Conservation (phyloP, 306 rosid species). For the Herpetospermum pedunculosum region DNA sequence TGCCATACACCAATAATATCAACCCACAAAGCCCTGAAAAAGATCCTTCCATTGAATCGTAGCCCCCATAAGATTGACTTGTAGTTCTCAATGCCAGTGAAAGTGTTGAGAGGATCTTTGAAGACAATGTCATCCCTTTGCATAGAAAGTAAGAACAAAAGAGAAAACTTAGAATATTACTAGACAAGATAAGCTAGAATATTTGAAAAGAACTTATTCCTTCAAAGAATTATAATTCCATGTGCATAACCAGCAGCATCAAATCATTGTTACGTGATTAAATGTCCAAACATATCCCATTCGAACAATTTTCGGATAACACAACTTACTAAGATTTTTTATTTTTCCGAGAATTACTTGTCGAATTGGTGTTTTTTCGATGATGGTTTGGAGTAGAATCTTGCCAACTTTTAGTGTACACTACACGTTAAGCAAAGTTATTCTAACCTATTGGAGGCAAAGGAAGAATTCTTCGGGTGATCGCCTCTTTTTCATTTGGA, state of each 20-base stretch:
- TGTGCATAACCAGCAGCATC: not conserved
- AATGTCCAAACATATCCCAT: not conserved
- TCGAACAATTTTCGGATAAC: not conserved
- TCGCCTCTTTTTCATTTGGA: no score
- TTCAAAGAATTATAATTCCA: not conserved
- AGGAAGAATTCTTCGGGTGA: no score
- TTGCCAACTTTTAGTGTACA: not conserved
- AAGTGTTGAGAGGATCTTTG: constrained; percentile 74
- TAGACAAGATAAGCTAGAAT: not conserved
- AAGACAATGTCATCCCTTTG: constrained; percentile 77
- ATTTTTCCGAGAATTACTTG: no score
- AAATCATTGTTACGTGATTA: not conserved
- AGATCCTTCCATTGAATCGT: constrained; percentile 61
- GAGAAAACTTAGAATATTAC: not conserved
- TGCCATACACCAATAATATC: constrained; percentile 66
- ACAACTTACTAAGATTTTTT: not conserved
- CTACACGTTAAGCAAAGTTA: not conserved
- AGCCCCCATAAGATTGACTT: constrained; percentile 73
- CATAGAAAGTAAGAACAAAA: not conserved
- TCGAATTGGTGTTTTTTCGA: not conserved
- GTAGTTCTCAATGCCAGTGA: constrained; percentile 69
- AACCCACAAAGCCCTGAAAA: constrained; percentile 74
- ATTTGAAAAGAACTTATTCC: not conserved
- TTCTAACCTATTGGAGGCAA: no score
- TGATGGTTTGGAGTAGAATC: not conserved